These are phyloP conservation scores for Ramularia endophylla DNA, from an alignment of 2,329 filamentous ascomycete species.

Conservation along the genomic window DNA sequence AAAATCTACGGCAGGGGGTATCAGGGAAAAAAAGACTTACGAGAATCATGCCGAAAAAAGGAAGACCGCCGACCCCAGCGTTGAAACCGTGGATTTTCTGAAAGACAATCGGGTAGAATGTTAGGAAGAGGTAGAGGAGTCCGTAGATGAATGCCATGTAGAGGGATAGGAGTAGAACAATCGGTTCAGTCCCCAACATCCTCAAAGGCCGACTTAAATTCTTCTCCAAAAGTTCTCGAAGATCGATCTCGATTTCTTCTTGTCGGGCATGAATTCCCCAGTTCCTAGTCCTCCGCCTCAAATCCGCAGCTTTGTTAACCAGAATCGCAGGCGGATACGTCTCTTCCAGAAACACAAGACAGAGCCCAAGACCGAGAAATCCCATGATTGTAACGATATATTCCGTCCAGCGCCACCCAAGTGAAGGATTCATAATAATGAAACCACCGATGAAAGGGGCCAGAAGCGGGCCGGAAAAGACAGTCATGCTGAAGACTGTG, in stretches of 20 bases:
- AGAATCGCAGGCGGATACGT: slow-evolving; percentile 55
- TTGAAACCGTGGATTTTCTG: slow-evolving; percentile 63
- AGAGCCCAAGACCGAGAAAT: slow-evolving; percentile 43
- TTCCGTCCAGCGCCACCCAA: slow-evolving; percentile 48
- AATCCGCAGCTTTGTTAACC: slow-evolving; percentile 49
- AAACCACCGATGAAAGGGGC: slow-evolving; percentile 31
- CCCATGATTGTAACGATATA: slow-evolving; percentile 52
- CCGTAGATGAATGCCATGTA: slow-evolving; percentile 36
- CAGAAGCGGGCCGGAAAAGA: slow-evolving; percentile 30
- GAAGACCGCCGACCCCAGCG: slow-evolving; percentile 64
- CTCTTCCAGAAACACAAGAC: slow-evolving; percentile 51
- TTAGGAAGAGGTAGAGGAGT: slow-evolving; percentile 78
- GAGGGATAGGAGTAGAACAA: slow-evolving; percentile 42
- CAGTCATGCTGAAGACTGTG: slow-evolving; percentile 32
- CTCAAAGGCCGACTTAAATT: slow-evolving; percentile 38
- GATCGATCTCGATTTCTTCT: slow-evolving; percentile 35
- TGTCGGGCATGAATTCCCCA: slow-evolving; percentile 50
- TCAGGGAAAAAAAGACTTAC: too few species aligned
- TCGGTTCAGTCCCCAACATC: slow-evolving; percentile 46
- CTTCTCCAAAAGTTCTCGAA: slow-evolving; percentile 32
- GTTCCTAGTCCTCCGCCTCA: slow-evolving; percentile 51
- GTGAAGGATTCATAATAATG: slow-evolving; percentile 26
- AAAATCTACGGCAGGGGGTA: too few species aligned
- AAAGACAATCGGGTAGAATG: slow-evolving; percentile 79
- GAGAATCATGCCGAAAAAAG: slow-evolving; percentile 69